Evolutionary conservation across 768 basidiomycete species (phyloP), one percentile per base, ranked within the genome.

Genomic region (Leccinum longicurvipes): DNA sequence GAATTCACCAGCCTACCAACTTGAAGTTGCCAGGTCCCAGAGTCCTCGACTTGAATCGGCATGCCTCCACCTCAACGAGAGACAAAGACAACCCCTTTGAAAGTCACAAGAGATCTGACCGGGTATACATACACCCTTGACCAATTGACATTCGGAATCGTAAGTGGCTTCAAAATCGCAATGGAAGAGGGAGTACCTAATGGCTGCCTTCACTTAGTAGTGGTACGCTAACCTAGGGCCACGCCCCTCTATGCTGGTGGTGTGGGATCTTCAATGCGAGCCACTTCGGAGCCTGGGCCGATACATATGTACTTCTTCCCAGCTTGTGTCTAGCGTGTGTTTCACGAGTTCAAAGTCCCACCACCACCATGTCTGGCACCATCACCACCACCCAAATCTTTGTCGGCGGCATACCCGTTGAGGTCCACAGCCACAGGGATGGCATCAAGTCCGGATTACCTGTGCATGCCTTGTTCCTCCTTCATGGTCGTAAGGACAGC

Each of bases 381-480:
- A 15, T 61, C 52, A 25, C 48, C 51, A 23, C 58, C 46, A 51
- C 50, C 29, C 14, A 52, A 41, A 10, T 59, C 50, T 48, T 69
- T 28, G 59, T 70, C 19, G 70, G 68, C 5, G 69, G 69, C 27
- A 66, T 72, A 47, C 10, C 41, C 23, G 47, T 67, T 41, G 66
- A 72, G 11, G 49, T 69, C 48, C 53, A 71, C 55, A 63, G 47
- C 9, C 69, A 72, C 31, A 54, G 56, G 17, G 52, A 54, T 24
- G 29, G 42, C 25, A 34, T 45, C 19, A 25, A 56, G 27, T 62
- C 67, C 17, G 47, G 31, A 23, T 39, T 72, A 1, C 69, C 69
- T 5, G 56, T 70, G 6, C 49, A 72, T 28, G 67, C 61, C 9
- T 21, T 70, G 15, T 71, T 70, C 42, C 36, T 72, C 11, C 57